Percentiles rank a stretch among this genome's conserved stretches.
Conservation (phyloP, 495 filamentous ascomycete species). For the Aspergillus indologenus region DNA sequence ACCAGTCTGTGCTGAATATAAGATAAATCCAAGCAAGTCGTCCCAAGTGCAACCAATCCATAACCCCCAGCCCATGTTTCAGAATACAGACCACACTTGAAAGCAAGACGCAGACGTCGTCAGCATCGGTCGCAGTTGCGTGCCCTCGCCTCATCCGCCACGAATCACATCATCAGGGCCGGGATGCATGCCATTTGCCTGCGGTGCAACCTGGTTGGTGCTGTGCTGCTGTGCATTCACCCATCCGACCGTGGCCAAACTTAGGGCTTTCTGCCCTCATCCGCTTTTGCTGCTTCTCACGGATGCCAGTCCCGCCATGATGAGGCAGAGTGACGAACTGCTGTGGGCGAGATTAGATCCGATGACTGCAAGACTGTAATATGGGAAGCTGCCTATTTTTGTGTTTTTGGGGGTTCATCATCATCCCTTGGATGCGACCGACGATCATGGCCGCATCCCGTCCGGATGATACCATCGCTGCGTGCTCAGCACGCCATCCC, state of each 20-base stretch:
- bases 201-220: neutral
- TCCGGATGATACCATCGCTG: neutral
- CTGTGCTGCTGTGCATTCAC: too few species aligned
- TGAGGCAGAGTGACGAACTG: neutral
- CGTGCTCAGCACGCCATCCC: conserved; percentile 34
- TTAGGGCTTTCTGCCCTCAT: neutral
- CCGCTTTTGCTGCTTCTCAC: neutral
- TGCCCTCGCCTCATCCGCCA: conserved; percentile 1
- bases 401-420: neutral
- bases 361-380: neutral
- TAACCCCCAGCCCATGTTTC: too few species aligned
- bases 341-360: neutral
- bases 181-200: neutral
- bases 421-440: neutral
- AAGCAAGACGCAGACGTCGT: neutral
- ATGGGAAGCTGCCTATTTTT: neutral
- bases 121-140: neutral
- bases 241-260: neutral
- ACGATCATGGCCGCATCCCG: neutral
- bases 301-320: neutral
- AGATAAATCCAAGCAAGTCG: neutral
- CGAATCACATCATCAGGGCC: conserved; percentile 12
- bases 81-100: neutral
- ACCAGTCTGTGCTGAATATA: too few species aligned
- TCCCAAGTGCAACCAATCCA: neutral